Evolutionary conservation across 257 asterid species (phyloP), one percentile per base, ranked within the genome.

Genomic region (Forsythia suspensa): DNA sequence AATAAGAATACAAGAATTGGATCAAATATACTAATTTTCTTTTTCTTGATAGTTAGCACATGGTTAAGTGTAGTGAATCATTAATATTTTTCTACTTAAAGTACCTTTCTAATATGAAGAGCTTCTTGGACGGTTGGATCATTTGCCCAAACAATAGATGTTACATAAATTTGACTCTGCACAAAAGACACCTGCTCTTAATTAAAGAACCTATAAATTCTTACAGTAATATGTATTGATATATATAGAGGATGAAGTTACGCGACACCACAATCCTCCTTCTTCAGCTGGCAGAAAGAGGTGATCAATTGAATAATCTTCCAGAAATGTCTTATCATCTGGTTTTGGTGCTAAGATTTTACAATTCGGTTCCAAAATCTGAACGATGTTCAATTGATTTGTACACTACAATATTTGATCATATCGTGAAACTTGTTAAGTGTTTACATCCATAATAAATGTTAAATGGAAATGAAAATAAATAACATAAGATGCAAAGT

Each of bases 331-430:
- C 11, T 4, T n/a, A 48, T 48, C 57, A 39, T 20, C 72, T n/a
- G 75, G 81, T 72, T 43, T 66, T 16, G 85, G 80, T 39, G 86
- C 48, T 44, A 39, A 15, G 21, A 38, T 15, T 69, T 48, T 40
- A 76, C 94, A 90, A 15, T 13, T 77, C 24, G 92, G 90, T 72
- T 89, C 92, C 71, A 88, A 74, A 59, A 85, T 78, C 57, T 83
- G 82, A 0, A 2, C 75, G 0, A 0, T 0, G 20, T 69, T 6
- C 36, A 84, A 8, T 40, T 2, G 18, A 7, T 69, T 4, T 7
- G 29, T 74, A 81, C 91, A 83, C 91, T 87, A 81, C 83, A 67
- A 2, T 12, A 48, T 16, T 77, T 59, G 10, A 59, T 39, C 11
- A 24, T 15, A n/a, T 34, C 38, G 6, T 16, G 52, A 16, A 48